Evolutionary conservation across 208 protist species (phyloP), one percentile per base, ranked within the genome.

Genomic region (Leptomonas pyrrhocoris): DNA sequence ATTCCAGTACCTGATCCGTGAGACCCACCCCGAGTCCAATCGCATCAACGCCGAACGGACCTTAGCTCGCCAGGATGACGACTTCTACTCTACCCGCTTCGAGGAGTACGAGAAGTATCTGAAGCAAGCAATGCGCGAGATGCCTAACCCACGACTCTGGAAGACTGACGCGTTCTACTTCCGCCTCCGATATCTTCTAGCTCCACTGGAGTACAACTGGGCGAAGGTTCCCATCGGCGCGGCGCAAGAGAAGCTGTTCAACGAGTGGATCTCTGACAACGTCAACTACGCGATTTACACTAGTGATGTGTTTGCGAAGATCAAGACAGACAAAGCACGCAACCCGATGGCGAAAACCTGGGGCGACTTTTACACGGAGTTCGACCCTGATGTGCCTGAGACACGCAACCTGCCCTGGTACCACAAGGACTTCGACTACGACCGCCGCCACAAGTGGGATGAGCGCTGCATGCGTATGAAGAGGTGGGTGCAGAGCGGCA

Each of bases 391-490:
- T 68, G 74, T 92, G 9, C 88, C 91, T 16, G 84, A 88, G 43
- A 96, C 91, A 42, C 84, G 91, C 18, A 81, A 82, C 58, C 81
- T 96, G 42, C 91, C 91, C 40, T 96, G 91, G 91, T 96, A 94
- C 73, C 86, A 96, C 75, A 77, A 76, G 53, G 88, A 94, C 34
- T 96, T 96, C 58, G 77, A 96, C 80, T 96, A 96, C 75, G 91
- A 96, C 68, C 85, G 88, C 30, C 88, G 91, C 59, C 82, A 96
- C 68, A 94, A 93, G 73, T 96, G 91, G 89, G 91, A 96, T 69
- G 91, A 96, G 80, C 81, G 91, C 19, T 96, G 91, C 73, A 96
- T 96, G 91, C 77, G 91, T 48, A 96, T 96, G 91, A 96, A 96
- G 73, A 80, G 88, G 1, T 96, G 91, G 91, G 91, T 96, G 61